Base-by-base conservation (phyloP, 192 early-diverging fungal genomes). In the Oehlia diaphana region DNA sequence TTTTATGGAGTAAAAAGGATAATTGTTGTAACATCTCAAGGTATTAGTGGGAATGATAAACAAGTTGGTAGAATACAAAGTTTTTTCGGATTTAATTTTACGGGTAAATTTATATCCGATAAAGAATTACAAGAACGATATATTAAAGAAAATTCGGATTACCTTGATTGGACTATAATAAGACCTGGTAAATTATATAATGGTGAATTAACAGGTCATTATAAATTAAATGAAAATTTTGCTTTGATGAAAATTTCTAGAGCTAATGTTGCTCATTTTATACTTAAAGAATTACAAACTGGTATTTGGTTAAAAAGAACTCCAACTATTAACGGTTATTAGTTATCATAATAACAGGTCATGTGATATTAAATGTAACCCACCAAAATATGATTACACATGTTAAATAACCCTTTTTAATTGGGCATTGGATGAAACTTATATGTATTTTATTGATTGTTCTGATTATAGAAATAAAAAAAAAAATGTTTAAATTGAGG, bases 81-180 rank as follows among this genome's bases (percentile, higher is more conserved):
- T 79, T 82, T 62, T 84, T 81, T 5, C 73, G 81, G 3, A 44
- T 81, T 81, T 80, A 37, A 4, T 37, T 37, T 37, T 37, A 37
- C 37, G 5, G 82, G 80, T 2, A 81, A 81, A 31, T 78, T 85
- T 44, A 76, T 82, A 28, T 80, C 81, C 47, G 84, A 85, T 49
- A 85, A 85, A 37, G 82, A 77, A 14, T 31, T 83, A 2, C 84
- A 85, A 66, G 84, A 85, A 62, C 80, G 80, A 26, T 77, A 83
- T 9, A 72, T 85, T 49, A 78, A 77, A 62, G 78, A 82, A 44
- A 82, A 83, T 44, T 35, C 76, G 5, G 72, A 75, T 5, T 28
- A 2, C 23, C 33, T 85, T 12, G 84, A 85, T 64, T 85, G 84
- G 84, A 85, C 84, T 21, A 85, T 85, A 33, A 79, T 85, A 37